phyloP scores from a whole-genome alignment of 2,329 filamentous ascomycete species.

The Trichoderma asperellum region DNA sequence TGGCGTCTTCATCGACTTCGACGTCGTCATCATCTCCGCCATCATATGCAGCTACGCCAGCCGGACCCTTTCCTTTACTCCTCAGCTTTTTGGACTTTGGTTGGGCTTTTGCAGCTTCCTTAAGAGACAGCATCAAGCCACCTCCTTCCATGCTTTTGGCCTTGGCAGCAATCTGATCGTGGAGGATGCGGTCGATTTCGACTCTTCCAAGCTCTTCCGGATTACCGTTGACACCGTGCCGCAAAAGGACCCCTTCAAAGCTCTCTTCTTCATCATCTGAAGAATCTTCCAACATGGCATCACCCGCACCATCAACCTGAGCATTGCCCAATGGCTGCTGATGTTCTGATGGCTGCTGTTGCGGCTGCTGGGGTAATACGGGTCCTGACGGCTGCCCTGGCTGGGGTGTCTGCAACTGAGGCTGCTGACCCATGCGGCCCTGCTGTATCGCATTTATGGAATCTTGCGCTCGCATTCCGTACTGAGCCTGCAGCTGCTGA shows the following conservation, averaged over 20 bases:
- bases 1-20: conserved; percentile 79
- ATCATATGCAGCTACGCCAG: conserved; percentile 58
- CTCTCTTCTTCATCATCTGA: conserved; percentile 55
- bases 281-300: conserved; percentile 43
- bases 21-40: conserved; percentile 65
- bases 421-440: conserved; percentile 44
- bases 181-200: conserved; percentile 71
- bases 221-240: conserved; percentile 57
- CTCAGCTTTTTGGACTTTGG: conserved; percentile 29
- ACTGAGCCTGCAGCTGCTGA: conserved; percentile 61
- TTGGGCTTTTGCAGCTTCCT: conserved; percentile 52
- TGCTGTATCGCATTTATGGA: conserved; percentile 68
- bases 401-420: conserved; percentile 37
- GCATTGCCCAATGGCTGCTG: conserved; percentile 44
- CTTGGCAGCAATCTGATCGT: conserved; percentile 66
- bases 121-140: conserved; percentile 74
- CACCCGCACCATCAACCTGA: conserved; percentile 75
- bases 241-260: conserved; percentile 63
- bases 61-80: conserved; percentile 34
- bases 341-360: conserved; percentile 38
- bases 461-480: conserved; percentile 65
- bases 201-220: conserved; percentile 60
- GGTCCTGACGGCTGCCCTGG: conserved; percentile 34
- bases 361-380: conserved; percentile 36
- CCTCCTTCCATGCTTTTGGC: conserved; percentile 74